phyloP scores from a whole-genome alignment of 306 rosid species.

The Fragaria vesca region DNA sequence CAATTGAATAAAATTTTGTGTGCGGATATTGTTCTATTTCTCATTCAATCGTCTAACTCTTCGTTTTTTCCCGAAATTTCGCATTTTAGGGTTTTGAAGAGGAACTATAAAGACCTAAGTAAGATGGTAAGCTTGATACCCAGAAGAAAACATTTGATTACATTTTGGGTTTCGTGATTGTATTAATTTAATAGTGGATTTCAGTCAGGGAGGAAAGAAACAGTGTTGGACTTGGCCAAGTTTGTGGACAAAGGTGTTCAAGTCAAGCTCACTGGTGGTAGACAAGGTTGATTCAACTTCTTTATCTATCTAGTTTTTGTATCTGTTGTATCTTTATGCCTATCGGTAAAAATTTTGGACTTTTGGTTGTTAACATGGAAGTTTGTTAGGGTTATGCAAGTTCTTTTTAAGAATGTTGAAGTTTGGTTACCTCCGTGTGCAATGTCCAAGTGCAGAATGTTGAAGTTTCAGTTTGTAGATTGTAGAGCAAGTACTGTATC shows the following conservation, averaged over 20 bases:
- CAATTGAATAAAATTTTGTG: background rate
- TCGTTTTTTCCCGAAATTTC: background rate
- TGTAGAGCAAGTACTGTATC: background rate
- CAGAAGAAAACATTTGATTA: background rate
- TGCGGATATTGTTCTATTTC: background rate
- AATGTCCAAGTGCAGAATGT: background rate
- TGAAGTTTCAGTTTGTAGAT: background rate
- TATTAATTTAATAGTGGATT: background rate
- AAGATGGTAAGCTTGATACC: slow-evolving; percentile 32
- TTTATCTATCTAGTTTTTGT: background rate
- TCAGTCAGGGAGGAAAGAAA: slow-evolving; percentile 79
- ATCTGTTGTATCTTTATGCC: background rate
- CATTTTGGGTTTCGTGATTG: background rate
- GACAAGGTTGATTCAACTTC: slow-evolving; percentile 53
- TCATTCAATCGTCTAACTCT: background rate
- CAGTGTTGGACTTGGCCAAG: slow-evolving; percentile 82
- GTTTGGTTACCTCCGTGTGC: background rate
- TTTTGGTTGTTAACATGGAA: background rate
- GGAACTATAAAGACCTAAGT: slow-evolving; percentile 18
- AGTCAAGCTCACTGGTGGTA: slow-evolving; percentile 89
- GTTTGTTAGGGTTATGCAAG: background rate
- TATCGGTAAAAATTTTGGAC: background rate
- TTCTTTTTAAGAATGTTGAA: background rate
- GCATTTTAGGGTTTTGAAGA: slow-evolving; percentile 26
- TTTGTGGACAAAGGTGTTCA: slow-evolving; percentile 92